These are phyloP conservation scores for Poteriospumella lacustris DNA, from an alignment of 108 stramenopile species.

Conservation along the genomic window DNA sequence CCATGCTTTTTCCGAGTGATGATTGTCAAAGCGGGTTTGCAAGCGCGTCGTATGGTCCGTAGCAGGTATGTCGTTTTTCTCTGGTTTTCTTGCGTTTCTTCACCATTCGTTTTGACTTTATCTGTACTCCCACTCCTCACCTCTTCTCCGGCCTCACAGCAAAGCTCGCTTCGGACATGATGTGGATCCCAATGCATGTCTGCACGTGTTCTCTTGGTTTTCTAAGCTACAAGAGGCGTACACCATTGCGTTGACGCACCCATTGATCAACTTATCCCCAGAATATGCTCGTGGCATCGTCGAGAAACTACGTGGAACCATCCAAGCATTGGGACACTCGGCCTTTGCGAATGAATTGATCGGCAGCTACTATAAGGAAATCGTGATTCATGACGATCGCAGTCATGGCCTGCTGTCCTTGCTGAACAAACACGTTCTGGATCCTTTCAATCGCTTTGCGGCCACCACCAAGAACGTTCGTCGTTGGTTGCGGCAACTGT, in stretches of 20 bases:
- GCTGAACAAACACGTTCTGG: background rate
- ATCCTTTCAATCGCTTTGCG: background rate
- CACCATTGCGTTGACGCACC: background rate
- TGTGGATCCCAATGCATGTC: no score
- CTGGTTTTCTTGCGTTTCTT: no score
- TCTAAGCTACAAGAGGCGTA: background rate
- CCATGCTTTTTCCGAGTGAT: background rate
- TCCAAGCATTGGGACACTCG: background rate
- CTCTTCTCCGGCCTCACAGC: no score
- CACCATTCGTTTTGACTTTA: no score
- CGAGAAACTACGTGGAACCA: background rate
- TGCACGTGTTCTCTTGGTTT: background rate
- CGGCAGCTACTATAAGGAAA: no score
- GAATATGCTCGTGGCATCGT: background rate
- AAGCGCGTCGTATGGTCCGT: no score
- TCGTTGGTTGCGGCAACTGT: no score
- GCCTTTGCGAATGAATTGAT: background rate
- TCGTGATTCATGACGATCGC: no score
- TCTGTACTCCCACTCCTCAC: no score
- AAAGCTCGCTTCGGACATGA: no score
- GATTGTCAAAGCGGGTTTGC: background rate
- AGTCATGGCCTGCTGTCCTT: background rate
- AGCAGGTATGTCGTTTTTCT: no score
- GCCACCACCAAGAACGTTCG: no score
- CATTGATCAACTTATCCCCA: background rate